A percentile compares a stretch with the other conserved stretches of the same genome.
phyloP scores from a whole-genome alignment of 208 protist genomes.

The Kentomonas sorsogonicus region DNA sequence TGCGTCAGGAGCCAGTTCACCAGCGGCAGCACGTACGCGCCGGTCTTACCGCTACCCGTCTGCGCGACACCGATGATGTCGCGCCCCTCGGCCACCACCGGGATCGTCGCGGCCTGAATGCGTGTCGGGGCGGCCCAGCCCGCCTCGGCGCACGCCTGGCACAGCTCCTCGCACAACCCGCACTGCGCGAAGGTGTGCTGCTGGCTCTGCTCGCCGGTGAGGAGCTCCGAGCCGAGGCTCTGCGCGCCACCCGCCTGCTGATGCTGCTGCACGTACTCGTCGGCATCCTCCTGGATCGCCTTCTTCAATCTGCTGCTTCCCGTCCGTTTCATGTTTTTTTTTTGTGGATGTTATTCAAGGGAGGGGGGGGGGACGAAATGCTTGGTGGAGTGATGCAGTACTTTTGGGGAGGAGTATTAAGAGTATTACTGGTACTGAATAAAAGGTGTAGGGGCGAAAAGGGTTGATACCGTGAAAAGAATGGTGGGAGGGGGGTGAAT shows the following conservation, averaged over 20 bases:
- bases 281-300: conserved; percentile 23
- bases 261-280: conserved; percentile 14
- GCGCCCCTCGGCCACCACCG: conserved; percentile 82
- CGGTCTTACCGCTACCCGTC: conserved; percentile 99
- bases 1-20: conserved; percentile 94
- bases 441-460: too few relatives aligned
- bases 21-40: conserved; percentile 98
- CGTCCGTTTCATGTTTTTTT: conserved; percentile 13
- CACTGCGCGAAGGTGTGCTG: conserved; percentile 80
- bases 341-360: conserved; percentile 10
- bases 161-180: conserved; percentile 90
- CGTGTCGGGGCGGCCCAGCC: conserved; percentile 92
- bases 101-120: conserved; percentile 95
- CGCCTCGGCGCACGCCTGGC: conserved; percentile 80
- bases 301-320: conserved; percentile 23
- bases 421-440: neutral
- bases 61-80: conserved; percentile 98
- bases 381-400: too few relatives aligned
- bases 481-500: too few relatives aligned
- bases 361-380: too few relatives aligned
- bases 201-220: conserved; percentile 81
- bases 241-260: conserved; percentile 12
- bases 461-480: too few relatives aligned
- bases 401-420: neutral
- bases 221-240: conserved; percentile 68